Evolutionary conservation across 208 protist genomes (phyloP).

Genomic region (Trypanosomatidae sp.): DNA sequence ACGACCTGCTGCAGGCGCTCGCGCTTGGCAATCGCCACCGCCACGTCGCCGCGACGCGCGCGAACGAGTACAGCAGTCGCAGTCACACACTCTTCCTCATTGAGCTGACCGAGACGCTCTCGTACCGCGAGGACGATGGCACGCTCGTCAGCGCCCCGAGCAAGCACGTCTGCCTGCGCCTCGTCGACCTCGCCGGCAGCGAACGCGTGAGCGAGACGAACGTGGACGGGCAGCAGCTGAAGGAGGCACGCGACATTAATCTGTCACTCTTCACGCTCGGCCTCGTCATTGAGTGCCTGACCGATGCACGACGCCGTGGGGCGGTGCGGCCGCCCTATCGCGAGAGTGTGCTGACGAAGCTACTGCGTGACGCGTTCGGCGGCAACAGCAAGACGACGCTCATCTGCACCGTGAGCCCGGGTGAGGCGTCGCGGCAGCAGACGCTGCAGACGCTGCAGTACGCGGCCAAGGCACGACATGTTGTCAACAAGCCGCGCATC

Average conservation of each 20-base stretch:
- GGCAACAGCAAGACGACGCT: constrained; percentile 87
- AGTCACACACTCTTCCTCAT: constrained; percentile 82
- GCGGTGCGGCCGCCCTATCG: constrained; percentile 72
- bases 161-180: constrained; percentile 51
- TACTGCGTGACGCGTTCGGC: constrained; percentile 78
- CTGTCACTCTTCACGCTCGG: constrained; percentile 78
- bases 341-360: constrained; percentile 74
- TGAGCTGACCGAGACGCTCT: constrained; percentile 58
- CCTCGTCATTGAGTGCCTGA: constrained; percentile 71
- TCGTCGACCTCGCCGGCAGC: constrained; percentile 82
- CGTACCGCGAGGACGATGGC: constrained; percentile 38
- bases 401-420: constrained; percentile 69
- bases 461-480: constrained; percentile 59
- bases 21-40: constrained; percentile 53
- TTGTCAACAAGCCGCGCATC: constrained; percentile 61
- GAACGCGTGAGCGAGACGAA: constrained; percentile 75
- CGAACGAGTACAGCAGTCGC: constrained; percentile 77
- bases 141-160: constrained; percentile 40
- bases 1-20: constrained; percentile 60
- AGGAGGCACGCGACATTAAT: constrained; percentile 81
- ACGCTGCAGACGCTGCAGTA: constrained; percentile 80
- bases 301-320: constrained; percentile 16
- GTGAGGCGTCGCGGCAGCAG: constrained; percentile 27
- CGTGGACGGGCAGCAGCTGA: constrained; percentile 54
- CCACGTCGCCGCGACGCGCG: constrained; percentile 43